These are phyloP conservation scores for Phalaenopsis aphrodite DNA, from an alignment of 106 monocot species.

Conservation along the genomic window DNA sequence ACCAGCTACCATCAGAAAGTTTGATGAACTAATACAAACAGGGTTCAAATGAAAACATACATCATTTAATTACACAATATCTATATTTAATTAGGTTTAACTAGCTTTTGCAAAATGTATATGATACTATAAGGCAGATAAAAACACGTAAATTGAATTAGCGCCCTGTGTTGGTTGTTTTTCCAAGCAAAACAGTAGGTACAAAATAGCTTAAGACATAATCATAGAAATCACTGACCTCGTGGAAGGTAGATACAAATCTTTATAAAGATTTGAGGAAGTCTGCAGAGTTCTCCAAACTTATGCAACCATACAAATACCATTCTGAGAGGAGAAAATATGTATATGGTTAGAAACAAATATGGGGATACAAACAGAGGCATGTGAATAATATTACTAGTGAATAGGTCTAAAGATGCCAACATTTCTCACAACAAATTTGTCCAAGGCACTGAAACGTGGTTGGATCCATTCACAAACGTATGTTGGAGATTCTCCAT, in stretches of 20 bases:
- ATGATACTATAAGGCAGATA: too few species aligned
- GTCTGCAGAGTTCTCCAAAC: neutral
- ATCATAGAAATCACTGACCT: neutral
- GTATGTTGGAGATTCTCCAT: slow-evolving; percentile 24
- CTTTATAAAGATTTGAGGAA: neutral
- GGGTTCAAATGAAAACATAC: too few species aligned
- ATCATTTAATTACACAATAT: too few species aligned
- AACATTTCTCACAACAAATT: slow-evolving; percentile 60
- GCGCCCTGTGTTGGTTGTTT: too few species aligned
- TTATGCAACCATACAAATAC: slow-evolving; percentile 18
- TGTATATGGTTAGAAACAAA: neutral
- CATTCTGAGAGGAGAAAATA: slow-evolving; percentile 13
- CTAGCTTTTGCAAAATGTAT: too few species aligned
- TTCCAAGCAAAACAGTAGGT: too few species aligned
- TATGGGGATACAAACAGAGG: neutral
- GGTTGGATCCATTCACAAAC: slow-evolving; percentile 70
- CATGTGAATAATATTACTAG: neutral
- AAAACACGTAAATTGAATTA: too few species aligned
- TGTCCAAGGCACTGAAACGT: slow-evolving; percentile 34
- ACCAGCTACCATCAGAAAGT: too few species aligned
- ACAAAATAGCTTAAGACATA: neutral
- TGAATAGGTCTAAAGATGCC: slow-evolving; percentile 4
- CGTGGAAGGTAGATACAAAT: neutral
- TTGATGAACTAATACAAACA: too few species aligned
- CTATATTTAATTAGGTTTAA: too few species aligned